Base-by-base conservation (phyloP, 306 rosid species). In the Betula pendula region DNA sequence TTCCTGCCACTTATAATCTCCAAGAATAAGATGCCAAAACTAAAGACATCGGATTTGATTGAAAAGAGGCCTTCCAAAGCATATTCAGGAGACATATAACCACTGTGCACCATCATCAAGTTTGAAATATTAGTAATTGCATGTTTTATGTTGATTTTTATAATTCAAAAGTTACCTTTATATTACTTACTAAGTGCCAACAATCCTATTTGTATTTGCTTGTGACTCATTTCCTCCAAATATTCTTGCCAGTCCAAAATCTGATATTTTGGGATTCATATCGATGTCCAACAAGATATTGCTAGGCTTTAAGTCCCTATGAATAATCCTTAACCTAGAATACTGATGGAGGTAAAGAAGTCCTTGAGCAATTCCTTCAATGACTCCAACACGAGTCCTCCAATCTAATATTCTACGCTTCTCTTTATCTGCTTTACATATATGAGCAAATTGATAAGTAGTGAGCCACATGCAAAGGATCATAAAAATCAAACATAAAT, bases 81-180 rank as follows among this genome's bases (percentile, higher is more conserved):
- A 73, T 88, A 88, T 55, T 85, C 86, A 0, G 89, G 91, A 3
- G 90, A 63, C 86, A 89, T 89, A 16, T 89, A 89, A 24, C 90
- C 92, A 19, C 92, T 88, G 58, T 52, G 8, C 25, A 52, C 9
- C 87, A 52, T 17, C 11, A 52, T 52, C 25, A 52, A 52, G 58
- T 17, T 49, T 19, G n/a, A 52, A n/a, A 52, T 17, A 7, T 60
- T 16, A 60, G 5, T 15, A 31, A 16, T 6, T 27, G 20, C 11
- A 3, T 1, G 42, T 29, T 24, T n/a, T 2, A 20, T 2, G 25
- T 52, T n/a, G 25, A 55, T 81, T 78, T 52, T n/a, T n/a, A 52
- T 17, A 20, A 52, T 52, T 52, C 12, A 19, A 0, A 14, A n/a
- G 3, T n/a, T 10, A 20, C 3, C 6, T 19, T 52, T 52, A 5